phyloP scores from a whole-genome alignment of 257 asterid species.

The Solanum gandarillasii region DNA sequence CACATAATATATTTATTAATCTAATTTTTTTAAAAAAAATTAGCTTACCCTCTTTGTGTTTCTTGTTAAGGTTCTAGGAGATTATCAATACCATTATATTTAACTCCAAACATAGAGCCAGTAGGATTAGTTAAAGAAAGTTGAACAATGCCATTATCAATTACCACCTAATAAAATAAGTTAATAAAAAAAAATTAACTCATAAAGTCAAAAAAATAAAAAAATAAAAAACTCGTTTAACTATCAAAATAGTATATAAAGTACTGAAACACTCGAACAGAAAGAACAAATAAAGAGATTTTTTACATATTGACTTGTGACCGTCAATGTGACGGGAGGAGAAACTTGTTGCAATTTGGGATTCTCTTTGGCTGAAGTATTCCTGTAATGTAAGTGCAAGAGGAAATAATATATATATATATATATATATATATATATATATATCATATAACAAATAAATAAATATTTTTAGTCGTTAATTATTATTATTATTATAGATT shows the following conservation, averaged over 20 bases:
- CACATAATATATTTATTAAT: no score
- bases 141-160: conserved; percentile 15
- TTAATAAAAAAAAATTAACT: neutral
- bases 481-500: no score
- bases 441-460: no score
- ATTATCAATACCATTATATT: conserved; percentile 8
- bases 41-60: conserved; percentile 15
- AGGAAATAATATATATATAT: no score
- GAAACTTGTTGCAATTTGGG: neutral
- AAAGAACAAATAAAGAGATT: neutral
- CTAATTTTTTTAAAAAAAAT: no score
- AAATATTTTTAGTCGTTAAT: neutral
- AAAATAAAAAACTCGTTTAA: neutral
- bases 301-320: conserved; percentile 11
- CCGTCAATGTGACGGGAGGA: conserved; percentile 3
- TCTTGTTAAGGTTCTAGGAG: conserved; percentile 1
- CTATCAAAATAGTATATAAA: neutral
- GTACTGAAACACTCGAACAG: no score
- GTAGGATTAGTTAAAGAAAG: conserved; percentile 10
- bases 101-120: conserved; percentile 7
- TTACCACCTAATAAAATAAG: conserved; percentile 8
- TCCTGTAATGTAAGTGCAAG: neutral
- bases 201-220: neutral
- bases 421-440: no score
- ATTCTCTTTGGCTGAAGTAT: neutral